Base-by-base conservation (phyloP, 805 yeast species). In the Suhomyces canberraensis region DNA sequence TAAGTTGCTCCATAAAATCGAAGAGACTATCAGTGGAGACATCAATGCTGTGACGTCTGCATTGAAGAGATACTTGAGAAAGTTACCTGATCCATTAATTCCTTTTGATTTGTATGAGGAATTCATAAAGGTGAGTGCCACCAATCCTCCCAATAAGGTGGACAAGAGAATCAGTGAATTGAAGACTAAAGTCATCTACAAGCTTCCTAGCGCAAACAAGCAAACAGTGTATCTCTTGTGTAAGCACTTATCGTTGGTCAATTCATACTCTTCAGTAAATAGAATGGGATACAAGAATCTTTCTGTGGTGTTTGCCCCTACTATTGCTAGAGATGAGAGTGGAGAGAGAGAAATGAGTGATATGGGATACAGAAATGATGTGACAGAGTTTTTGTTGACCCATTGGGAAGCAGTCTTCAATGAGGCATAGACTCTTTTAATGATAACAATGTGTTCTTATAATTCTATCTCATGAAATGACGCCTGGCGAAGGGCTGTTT, bases 241-340 rank as follows among this genome's bases (percentile, higher is more conserved):
- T 33, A 64, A 64, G 30, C 98, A 93, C 66, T 66, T 93, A 46
- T 61, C 69, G 31, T 60, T 66, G 37, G 81, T 93, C 21, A 76
- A 78, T 26, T 57, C 65, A 18, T 68, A 71, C 54, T 69, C 77
- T 30, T 59, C 58, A 9, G 54, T 61, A 29, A 93, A 90, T 56
- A 73, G 90, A 57, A 93, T 93, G 98, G 85, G 76, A 28, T 68
- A 75, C 48, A 80, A 80, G 58, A 89, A 93, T 51, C 62, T 93
- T 36, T 81, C 96, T 0, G 87, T 93, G 29, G 96, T 91, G 6
- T 93, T 93, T 69, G 95, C 96, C 1, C 98, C 98, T 3, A 88
- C 96, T 6, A 63, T 93, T 29, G 82, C 89, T 0, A 73, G 95
- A 32, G 95, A 88, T 50, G 64, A 72, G 41, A 73, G 79, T 27